These are phyloP conservation scores for Magnolia changhungtana DNA, from an alignment of 164 flowering plant genomes.

Conservation along the genomic window DNA sequence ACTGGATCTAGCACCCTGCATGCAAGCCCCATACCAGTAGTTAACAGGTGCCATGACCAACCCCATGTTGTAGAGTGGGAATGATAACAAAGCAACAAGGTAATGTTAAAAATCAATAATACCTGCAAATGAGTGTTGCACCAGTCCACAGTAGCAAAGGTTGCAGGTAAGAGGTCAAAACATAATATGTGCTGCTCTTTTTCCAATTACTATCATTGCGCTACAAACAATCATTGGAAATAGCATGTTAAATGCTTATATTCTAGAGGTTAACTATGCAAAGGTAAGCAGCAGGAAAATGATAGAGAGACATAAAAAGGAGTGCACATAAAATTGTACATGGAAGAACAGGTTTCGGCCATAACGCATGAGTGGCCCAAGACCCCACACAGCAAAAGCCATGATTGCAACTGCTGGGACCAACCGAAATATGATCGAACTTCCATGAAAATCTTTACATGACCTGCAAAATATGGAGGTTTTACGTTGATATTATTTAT, in stretches of 20 bases:
- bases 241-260: background rate
- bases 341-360: constrained; percentile 50
- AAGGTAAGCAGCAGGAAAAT: background rate
- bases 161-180: constrained; percentile 67
- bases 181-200: constrained; percentile 63
- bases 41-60: background rate
- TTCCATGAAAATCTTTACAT: constrained; percentile 43
- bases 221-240: constrained; percentile 32
- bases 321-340: constrained; percentile 32
- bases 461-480: constrained; percentile 43
- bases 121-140: constrained; percentile 87
- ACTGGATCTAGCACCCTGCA: constrained; percentile 83
- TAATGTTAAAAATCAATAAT: background rate
- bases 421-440: constrained; percentile 47
- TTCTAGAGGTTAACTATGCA: background rate
- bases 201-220: constrained; percentile 68
- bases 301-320: background rate
- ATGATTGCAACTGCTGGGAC: constrained; percentile 64
- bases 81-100: background rate
- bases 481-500: background rate
- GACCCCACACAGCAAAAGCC: constrained; percentile 74
- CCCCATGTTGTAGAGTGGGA: background rate
- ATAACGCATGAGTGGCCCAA: constrained; percentile 65
- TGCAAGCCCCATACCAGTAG: constrained; percentile 3
- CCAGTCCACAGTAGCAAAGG: constrained; percentile 89